Conservation (phyloP, 2,329 filamentous ascomycete species). For the Nigrospora oryzae region DNA sequence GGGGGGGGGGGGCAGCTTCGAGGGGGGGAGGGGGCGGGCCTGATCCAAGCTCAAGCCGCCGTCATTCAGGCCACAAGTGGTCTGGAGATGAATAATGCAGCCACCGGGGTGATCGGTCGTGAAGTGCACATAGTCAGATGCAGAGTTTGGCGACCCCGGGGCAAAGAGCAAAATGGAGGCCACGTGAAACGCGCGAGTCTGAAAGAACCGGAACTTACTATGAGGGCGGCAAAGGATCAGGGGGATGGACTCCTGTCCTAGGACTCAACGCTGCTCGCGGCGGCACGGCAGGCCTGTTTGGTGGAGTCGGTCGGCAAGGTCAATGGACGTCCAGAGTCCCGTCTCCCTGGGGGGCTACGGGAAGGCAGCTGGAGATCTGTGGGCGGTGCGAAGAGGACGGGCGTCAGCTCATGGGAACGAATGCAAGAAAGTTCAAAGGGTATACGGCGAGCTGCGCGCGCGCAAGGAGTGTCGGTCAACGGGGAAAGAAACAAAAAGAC, state of each 20-base stretch:
- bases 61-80: too few species aligned
- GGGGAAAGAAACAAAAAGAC: neutral
- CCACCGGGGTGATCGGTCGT: too few species aligned
- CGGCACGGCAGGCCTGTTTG: neutral
- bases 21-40: too few species aligned
- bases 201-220: neutral
- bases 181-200: neutral
- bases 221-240: constrained; percentile 1
- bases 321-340: constrained; percentile 1
- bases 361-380: neutral
- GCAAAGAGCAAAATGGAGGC: neutral
- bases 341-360: neutral
- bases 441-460: constrained; percentile 1
- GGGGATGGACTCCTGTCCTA: neutral
- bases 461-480: constrained; percentile 1
- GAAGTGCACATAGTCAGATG: too few species aligned
- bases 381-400: neutral
- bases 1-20: too few species aligned
- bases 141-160: neutral
- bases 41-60: too few species aligned
- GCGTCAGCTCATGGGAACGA: constrained; percentile 3
- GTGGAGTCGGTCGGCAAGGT: neutral
- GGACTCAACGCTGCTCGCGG: constrained; percentile 1
- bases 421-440: constrained; percentile 1
- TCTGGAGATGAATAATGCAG: too few species aligned